Evolutionary conservation across 768 basidiomycete species (phyloP), one percentile per base, ranked within the genome.

Genomic region (Suillus lakei): DNA sequence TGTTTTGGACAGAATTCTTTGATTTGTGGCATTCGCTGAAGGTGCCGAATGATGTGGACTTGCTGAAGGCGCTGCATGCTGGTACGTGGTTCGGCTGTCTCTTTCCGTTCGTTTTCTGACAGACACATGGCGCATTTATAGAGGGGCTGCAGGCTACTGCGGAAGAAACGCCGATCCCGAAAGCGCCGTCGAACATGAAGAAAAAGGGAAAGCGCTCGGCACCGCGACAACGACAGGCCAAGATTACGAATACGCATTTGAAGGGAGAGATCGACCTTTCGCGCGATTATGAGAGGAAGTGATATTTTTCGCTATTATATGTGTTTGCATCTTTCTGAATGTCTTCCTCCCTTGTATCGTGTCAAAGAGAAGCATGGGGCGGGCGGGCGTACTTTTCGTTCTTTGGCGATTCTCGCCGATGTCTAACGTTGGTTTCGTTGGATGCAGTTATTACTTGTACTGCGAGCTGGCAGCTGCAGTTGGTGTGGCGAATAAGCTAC

Each of bases 241-340:
- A 92, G 71, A 88, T 97, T 70, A 96, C 94, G 44, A 98, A 97
- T 71, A 88, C 91, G 4, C 95, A 97, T 81, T 78, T 96, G 75
- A 92, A 87, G 73, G 91, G 89, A 23, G 88, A 91, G 71, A 91
- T 98, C 80, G 95, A 97, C 77, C 77, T 97, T 59, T 88, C 90
- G 53, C 86, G 86, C 67, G 92, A 95, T 72, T 93, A 87, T 74
- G 80, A 83, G 23, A 54, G 36, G 32, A 69, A 68, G 50, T 61
- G 34, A 62, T 30, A 1, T 13, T 39, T 39, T 39, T 39, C 39
- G 39, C 23, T 6, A 46, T 9, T 16, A 9, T 16, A 15, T 26
- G 6, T 6, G 15, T 10, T 53, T 18, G 18, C 5, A 30, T 53
- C 10, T 53, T 30, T 30, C 18, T 30, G 18, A 2, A 18, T 2